Base-by-base conservation (phyloP, 768 basidiomycete genomes). In the Termitomyces sp. region DNA sequence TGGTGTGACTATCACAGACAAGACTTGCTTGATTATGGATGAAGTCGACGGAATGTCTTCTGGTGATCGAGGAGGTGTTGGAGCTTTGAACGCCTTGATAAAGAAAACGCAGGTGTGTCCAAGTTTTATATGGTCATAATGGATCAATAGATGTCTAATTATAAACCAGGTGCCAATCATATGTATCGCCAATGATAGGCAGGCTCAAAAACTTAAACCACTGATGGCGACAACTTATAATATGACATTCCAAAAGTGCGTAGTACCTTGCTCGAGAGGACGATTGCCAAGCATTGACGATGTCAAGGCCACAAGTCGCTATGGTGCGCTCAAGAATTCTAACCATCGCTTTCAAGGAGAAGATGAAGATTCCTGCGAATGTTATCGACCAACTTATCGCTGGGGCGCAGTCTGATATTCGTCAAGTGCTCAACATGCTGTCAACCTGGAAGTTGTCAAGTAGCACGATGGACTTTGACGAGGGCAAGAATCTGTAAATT, bases 1-100 rank as follows among this genome's bases (percentile, higher is more conserved):
- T 1, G 94, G 89, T 2, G 76, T 95, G 2, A 66, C 75, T 15
- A 85, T 98, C 61, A 94, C 89, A 0, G 82, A 89, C 63, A 83
- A 78, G 67, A 83, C 89, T 0, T 92, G 94, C 61, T 75, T 99
- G 45, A 98, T 99, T 67, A 98, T 99, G 96, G 97, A 99, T 65
- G 97, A 99, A 68, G 96, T 98, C 2, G 97, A 99, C 62, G 97
- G 97, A 1, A 99, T 98, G 95, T 96, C 94, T 5, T 91, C 91
- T 3, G 97, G 97, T 17, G 97, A 99, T 70, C 81, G 97, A 45
- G 97, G 97, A 15, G 97, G 97, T 54, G 91, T 98, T 1, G 96
- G 93, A 23, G 97, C 97, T 6, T 68, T 99, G 62, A 93, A 93
- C 56, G 85, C 86, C 0, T 66, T 99, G 59, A 96, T 99, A 63